Base-by-base conservation (phyloP, 352 stramenopile species). In the Phytophthora cajani region DNA sequence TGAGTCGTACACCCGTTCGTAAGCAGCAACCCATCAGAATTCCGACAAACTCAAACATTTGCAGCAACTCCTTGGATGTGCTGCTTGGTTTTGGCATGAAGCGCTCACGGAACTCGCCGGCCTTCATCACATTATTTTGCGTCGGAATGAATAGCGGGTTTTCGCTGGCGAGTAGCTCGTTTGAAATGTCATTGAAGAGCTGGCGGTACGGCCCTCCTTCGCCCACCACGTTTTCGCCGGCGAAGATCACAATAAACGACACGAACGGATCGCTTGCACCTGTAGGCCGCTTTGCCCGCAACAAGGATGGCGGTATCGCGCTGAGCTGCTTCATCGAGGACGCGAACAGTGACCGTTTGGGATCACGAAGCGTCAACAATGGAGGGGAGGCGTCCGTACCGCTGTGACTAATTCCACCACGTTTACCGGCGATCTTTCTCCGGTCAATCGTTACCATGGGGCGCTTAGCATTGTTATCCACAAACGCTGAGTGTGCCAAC, bases 201-300 rank as follows among this genome's bases (percentile, higher is more conserved):
- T 94, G 87, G 2, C 87, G 82, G 50, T 94, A 94, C 5, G 87
- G 87, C 0, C 87, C 87, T 55, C 87, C 85, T 63, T 94, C 87
- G 3, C 87, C 87, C 8, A 94, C 87, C 3, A 94, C 87, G 19
- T 94, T 90, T 73, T 94, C 87, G 16, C 87, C 85, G 9, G 79
- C 67, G 56, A 94, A 94, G 8, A 89, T 76, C 12, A 92, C 87
- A 38, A 91, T 90, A 70, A 94, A 94, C 23, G 87, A 81, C 16
- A 94, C 84, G 51, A 94, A 94, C 27, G 87, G 87, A 53, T 94
- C 87, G 49, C 85, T 92, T 10, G 87, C 87, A 38, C 87, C 87
- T 1, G 82, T 89, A 0, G 87, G 87, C n/a, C 87, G 81, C 68
- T 92, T 93, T 7, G 83, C 84, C 2, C 85, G 82, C 25, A 94